These are phyloP conservation scores for Citrullus mucosospermus DNA, from an alignment of 306 rosid species.

Conservation along the genomic window DNA sequence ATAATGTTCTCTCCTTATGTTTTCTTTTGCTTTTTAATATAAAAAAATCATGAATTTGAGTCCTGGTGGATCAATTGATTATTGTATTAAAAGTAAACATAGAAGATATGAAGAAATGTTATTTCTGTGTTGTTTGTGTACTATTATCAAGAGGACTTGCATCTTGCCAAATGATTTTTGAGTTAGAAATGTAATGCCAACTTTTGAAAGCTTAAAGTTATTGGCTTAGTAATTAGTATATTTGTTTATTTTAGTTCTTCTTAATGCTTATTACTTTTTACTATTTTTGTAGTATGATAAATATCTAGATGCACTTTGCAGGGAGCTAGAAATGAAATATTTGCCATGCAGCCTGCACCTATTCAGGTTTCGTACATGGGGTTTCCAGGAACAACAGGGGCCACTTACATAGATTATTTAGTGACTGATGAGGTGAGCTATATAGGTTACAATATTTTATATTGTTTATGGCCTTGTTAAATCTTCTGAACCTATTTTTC, in stretches of 20 bases:
- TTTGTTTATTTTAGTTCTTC: background rate
- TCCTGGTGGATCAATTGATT: background rate
- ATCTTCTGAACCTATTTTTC: background rate
- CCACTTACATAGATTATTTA: conserved; percentile 71
- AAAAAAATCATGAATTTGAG: background rate
- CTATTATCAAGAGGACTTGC: background rate
- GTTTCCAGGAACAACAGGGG: conserved; percentile 98
- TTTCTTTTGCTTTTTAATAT: background rate
- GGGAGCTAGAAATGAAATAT: conserved; percentile 98
- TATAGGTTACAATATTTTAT: background rate
- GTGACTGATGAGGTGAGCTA: conserved; percentile 79
- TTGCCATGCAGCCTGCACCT: conserved; percentile 93
- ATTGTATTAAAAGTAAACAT: background rate
- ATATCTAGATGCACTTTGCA: conserved; percentile 15
- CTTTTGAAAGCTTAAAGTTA: background rate
- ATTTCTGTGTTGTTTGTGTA: background rate
- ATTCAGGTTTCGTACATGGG: conserved; percentile 99
- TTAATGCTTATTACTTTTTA: background rate
- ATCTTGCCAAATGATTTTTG: background rate
- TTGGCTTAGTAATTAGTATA: background rate
- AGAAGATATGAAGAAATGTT: background rate
- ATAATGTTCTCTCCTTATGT: background rate
- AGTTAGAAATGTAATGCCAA: background rate
- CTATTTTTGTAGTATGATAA: background rate
- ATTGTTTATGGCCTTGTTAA: background rate